Evolutionary conservation across 75 land plant genomes (phyloP).

Genomic region (Pinus taeda): DNA sequence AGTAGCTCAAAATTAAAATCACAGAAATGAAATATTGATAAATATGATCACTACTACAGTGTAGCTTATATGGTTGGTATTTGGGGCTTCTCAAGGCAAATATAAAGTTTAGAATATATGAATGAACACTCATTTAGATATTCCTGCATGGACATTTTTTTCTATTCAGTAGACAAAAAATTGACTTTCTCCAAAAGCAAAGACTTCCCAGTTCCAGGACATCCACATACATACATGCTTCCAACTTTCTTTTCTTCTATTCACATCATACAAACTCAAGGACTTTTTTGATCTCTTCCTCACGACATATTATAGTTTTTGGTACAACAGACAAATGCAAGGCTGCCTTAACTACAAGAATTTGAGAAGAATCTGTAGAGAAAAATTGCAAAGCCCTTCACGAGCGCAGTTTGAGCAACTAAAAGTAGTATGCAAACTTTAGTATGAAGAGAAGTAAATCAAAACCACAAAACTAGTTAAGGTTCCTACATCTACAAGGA

Average conservation of each 20-base stretch:
- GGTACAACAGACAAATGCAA: conserved; percentile 78
- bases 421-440: neutral
- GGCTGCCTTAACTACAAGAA: conserved; percentile 77
- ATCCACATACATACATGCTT: conserved; percentile 91
- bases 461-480: no score
- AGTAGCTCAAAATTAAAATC: no score
- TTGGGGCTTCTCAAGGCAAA: no score
- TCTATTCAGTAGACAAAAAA: conserved; percentile 27
- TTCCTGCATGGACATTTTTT: no score
- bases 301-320: conserved; percentile 59
- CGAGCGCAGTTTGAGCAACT: neutral
- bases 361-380: conserved; percentile 60
- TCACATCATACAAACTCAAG: conserved; percentile 71
- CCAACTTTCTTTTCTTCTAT: conserved; percentile 72
- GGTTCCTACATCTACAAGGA: neutral
- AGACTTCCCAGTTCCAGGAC: conserved; percentile 96
- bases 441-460: conserved; percentile 7
- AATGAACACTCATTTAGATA: no score
- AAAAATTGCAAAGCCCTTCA: neutral
- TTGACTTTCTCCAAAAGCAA: conserved; percentile 78
- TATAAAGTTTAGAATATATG: no score
- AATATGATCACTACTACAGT: no score
- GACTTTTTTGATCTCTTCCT: conserved; percentile 67
- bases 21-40: no score
- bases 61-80: no score